phyloP scores from a whole-genome alignment of 148 eudicot species.

The Rhododendron williamsianum region DNA sequence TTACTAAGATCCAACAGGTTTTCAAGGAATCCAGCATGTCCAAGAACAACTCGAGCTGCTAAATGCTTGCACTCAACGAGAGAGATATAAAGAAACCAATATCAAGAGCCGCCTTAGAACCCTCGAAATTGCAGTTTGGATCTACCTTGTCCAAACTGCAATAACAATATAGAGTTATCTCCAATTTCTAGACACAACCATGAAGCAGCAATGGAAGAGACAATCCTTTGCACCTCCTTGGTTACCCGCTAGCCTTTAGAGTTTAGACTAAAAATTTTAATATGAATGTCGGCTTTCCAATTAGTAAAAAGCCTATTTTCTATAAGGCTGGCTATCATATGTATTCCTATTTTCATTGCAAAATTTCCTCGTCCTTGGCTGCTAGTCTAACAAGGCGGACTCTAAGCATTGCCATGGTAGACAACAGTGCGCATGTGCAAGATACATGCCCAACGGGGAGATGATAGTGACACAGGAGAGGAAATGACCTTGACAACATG shows the following conservation, averaged over 20 bases:
- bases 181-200: too few relatives aligned
- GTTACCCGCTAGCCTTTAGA: neutral
- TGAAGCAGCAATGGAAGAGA: too few relatives aligned
- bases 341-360: neutral
- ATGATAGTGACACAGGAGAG: neutral
- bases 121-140: neutral
- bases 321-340: neutral
- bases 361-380: neutral
- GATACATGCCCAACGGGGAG: neutral
- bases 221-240: too few relatives aligned
- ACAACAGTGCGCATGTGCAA: neutral
- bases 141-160: neutral
- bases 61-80: neutral
- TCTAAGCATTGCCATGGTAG: neutral
- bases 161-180: too few relatives aligned
- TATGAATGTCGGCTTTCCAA: neutral
- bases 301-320: neutral
- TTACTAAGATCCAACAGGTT: neutral
- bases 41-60: neutral
- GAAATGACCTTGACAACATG: neutral
- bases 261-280: neutral
- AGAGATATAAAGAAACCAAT: neutral
- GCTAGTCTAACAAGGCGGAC: neutral
- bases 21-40: neutral
- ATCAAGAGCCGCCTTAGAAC: neutral